Evolutionary conservation across 192 early-diverging fungal genomes (phyloP).

Genomic region (Lobosporangium transversale): DNA sequence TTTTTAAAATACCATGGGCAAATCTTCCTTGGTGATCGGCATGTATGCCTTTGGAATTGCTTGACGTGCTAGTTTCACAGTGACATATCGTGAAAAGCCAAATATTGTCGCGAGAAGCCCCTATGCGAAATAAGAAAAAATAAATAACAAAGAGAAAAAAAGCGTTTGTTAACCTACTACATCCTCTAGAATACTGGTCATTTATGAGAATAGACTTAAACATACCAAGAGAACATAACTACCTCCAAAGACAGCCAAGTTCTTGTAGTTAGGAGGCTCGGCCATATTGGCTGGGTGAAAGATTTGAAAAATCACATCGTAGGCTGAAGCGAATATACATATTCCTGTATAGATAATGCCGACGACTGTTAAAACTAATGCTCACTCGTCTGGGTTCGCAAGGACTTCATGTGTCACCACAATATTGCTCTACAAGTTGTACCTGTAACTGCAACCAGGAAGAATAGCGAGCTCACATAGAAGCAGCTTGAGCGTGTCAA

Average conservation of each 20-base stretch:
- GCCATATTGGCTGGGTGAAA: conserved; percentile 39
- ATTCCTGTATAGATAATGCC: conserved; percentile 16
- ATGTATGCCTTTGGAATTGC: conserved; percentile 66
- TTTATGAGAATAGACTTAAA: too few species aligned
- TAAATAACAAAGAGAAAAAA: background rate
- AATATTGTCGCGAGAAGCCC: conserved; percentile 58
- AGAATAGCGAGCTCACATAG: conserved; percentile 55
- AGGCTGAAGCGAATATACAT: conserved; percentile 62
- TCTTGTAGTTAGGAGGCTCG: conserved; percentile 55
- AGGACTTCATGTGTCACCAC: too few species aligned
- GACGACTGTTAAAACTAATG: too few species aligned
- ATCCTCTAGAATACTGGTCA: too few species aligned
- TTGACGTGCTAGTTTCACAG: conserved; percentile 55
- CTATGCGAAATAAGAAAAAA: conserved; percentile 17
- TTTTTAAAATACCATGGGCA: conserved; percentile 55
- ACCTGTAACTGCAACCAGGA: conserved; percentile 54
- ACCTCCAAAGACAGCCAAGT: conserved; percentile 58
- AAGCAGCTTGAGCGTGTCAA: conserved; percentile 52
- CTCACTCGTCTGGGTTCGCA: too few species aligned
- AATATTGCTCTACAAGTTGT: too few species aligned
- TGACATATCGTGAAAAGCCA: conserved; percentile 60
- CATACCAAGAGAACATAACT: conserved; percentile 61
- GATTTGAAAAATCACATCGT: conserved; percentile 65
- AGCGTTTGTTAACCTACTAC: background rate
- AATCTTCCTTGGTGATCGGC: conserved; percentile 56